A percentile compares a stretch with the other conserved stretches of the same genome.
Evolutionary conservation across 306 rosid species (phyloP).

Genomic region (Dryas drummondii): DNA sequence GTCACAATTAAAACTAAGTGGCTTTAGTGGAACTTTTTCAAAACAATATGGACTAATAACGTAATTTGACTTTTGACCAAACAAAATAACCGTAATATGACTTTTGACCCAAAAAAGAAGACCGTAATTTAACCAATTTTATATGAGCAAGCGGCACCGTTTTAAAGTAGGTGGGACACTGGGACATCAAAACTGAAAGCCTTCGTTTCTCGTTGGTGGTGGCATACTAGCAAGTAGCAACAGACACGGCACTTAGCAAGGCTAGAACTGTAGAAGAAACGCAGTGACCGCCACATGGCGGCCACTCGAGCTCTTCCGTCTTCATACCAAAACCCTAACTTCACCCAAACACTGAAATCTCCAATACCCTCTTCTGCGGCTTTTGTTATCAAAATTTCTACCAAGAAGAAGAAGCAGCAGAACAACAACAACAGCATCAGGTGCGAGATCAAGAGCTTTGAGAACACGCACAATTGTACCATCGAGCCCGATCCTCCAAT

Average conservation of each 20-base stretch:
- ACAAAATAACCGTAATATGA: no score
- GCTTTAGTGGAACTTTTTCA: no score
- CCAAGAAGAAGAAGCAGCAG: slow-evolving; percentile 23
- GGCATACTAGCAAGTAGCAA: no score
- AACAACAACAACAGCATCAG: background rate
- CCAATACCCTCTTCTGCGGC: slow-evolving; percentile 24
- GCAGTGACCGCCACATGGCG: slow-evolving; percentile 57
- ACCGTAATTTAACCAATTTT: no score
- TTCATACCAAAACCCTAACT: slow-evolving; percentile 29
- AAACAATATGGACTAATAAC: no score
- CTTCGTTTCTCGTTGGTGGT: no score
- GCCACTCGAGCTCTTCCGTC: slow-evolving; percentile 49
- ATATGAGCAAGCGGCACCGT: background rate
- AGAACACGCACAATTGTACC: slow-evolving; percentile 44
- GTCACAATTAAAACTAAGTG: no score
- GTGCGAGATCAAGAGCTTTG: slow-evolving; percentile 67
- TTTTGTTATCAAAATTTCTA: slow-evolving; percentile 11
- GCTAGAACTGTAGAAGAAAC: background rate
- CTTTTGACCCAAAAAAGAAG: no score
- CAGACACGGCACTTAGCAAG: background rate
- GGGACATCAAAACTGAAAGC: background rate
- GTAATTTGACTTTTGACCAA: no score
- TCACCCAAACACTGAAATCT: slow-evolving; percentile 9
- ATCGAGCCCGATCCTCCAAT: slow-evolving; percentile 37
- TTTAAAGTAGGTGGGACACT: background rate